Evolutionary conservation across 164 flowering plant species (phyloP), one percentile per base, ranked within the genome.

Genomic region (Vitis cinerea): DNA sequence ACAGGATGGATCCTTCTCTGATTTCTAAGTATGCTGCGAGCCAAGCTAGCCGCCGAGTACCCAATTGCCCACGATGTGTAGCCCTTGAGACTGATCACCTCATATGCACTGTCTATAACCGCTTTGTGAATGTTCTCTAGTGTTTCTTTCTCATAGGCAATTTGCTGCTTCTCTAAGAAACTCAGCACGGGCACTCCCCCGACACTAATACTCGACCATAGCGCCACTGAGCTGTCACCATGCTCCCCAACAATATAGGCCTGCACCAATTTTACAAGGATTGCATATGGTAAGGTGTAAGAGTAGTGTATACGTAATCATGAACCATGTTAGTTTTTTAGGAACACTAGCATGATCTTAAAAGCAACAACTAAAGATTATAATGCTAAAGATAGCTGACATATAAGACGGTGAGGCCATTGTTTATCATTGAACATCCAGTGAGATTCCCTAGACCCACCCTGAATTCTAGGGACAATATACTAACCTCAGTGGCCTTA

Each of bases 31-130:
- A 91, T 31, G 23, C 82, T 29, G 7, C 88, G 74, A 54, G 97
- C 94, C 56, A 91, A 63, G 79, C 63, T 89, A 6, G 97, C 92
- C 4, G 70, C 94, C 0, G 97, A 89, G 80, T 91, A 91, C 15
- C 94, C 94, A 14, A 91, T 88, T 0, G 97, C 97, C 97, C 94
- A 91, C 0, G 97, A 91, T 4, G 97, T 91, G 85, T 91, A 88
- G 50, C 97, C 97, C 64, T 91, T 91, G 30, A 91, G 84, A 29
- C 76, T 72, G 19, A 91, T 91, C 55, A 91, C 97, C 57, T 91
- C 92, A n/a, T 86, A 86, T 0, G 97, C 97, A 30, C 94, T 64
- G 19, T 80, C 77, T 10, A 87, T 72, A 0, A 91, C 97, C 63
- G 73, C 85, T 65, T 83, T 84, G 87, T 84, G 97, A 30, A 89